A percentile compares a stretch with the other conserved stretches of the same genome.
These are phyloP conservation scores for Diaporthe eres DNA, from an alignment of 2,329 filamentous ascomycete genomes.

Conservation along the genomic window DNA sequence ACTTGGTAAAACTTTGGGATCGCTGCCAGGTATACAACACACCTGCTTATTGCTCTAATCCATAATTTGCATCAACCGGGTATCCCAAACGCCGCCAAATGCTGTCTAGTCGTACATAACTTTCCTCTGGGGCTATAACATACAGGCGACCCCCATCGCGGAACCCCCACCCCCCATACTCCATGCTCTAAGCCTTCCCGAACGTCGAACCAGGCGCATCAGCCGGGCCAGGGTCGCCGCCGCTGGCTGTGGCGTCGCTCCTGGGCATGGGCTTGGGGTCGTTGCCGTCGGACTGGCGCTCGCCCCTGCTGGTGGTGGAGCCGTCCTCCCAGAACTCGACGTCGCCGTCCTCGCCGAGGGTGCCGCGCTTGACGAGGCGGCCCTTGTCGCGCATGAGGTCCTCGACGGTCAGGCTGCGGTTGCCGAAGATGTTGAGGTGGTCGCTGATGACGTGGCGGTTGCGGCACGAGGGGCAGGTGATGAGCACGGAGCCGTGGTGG, in stretches of 20 bases:
- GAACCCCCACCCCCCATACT: background rate
- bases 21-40: too few species aligned
- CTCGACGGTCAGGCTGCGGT: constrained; percentile 79
- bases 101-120: constrained; percentile 4
- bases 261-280: constrained; percentile 34
- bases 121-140: background rate
- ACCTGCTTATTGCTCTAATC: background rate
- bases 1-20: background rate
- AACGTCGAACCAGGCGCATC: constrained; percentile 50
- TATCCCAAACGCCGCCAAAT: constrained; percentile 36
- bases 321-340: constrained; percentile 93
- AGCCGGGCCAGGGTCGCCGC: constrained; percentile 17
- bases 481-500: constrained; percentile 88
- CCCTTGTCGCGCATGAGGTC: constrained; percentile 84
- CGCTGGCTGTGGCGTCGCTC: constrained; percentile 6
- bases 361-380: constrained; percentile 78
- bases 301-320: constrained; percentile 52
- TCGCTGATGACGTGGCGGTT: constrained; percentile 94
- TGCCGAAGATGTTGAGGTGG: constrained; percentile 84
- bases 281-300: constrained; percentile 44
- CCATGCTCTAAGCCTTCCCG: constrained; percentile 32
- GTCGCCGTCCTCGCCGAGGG: constrained; percentile 82
- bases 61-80: background rate
- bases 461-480: constrained; percentile 88
- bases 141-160: background rate